Base-by-base conservation (phyloP, 495 filamentous ascomycete genomes). In the Talaromyces proteolyticus region DNA sequence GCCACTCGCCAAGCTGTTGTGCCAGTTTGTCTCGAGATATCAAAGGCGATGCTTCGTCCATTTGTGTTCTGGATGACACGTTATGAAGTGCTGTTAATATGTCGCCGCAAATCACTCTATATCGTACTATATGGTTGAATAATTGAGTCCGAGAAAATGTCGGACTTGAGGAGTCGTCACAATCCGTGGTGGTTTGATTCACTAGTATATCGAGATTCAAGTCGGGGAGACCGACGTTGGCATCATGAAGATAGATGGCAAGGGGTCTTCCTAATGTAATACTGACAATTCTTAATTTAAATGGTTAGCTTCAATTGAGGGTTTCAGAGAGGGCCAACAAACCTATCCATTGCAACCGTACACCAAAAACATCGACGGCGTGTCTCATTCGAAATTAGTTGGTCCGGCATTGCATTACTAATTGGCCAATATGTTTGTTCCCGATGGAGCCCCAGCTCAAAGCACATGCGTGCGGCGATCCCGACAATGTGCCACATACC, bases 331-430 rank as follows among this genome's bases (percentile, higher is more conserved):
- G 4, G 14, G 16, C 2, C 14, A 24, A 41, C 42, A 38, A 47
- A 63, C 60, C 60, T 42, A 45, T 63, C 60, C 49, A 63, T 52
- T n/a, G 39, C 49, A 6, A 63, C 37, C 4, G 58, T 44, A 41
- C 44, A 63, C 60, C 60, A 63, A 50, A 63, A 63, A 37, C 60
- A 63, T 2, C 60, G 41, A 1, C 60, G 55, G n/a, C 55, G 45
- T 17, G 52, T 52, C 48, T 56, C 57, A 20, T 57, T 22, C 26
- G 54, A 20, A 2, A 44, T 12, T 16, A 52, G 25, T 20, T 37
- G 17, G 6, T 25, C n/a, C n/a, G n/a, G 12, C 26, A 26, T 45
- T 6, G 10, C 14, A 18, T 26, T n/a, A 8, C 10, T 16, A 23
- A 19, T 16, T 11, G 21, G 5, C 45, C 38, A 3, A 50, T 58